Evolutionary conservation across 352 stramenopile genomes (phyloP), one percentile per base, ranked within the genome.

Genomic region (Phytophthora tentaculata): DNA sequence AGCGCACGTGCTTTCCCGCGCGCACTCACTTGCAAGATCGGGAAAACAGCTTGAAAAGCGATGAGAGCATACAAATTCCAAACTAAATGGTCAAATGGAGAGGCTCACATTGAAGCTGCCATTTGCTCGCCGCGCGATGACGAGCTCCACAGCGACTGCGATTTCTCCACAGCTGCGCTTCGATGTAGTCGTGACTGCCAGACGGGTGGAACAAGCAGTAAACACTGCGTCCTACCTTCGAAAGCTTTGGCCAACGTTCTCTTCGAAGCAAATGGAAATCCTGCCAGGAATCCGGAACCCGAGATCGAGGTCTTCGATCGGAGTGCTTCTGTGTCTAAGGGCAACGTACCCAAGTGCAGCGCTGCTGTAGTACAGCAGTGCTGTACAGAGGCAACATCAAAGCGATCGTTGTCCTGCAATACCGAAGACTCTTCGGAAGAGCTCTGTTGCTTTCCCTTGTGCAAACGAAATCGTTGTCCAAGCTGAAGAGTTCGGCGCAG

Each of bases 1-100:
- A 35, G 20, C 63, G 63, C 66, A 69, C 66, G 66, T 73, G 66
- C 66, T 65, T 72, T 43, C 53, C 58, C 41, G 41, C 43, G 43
- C 35, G 35, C 12, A 43, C 49, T 32, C 35, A 48, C 32, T 51
- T n/a, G 49, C 29, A 44, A 44, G 58, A 69, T 69, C 32, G 37
- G 59, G 24, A 43, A 44, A 60, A 56, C 50, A 67, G 64, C 56
- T 24, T 50, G 22, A 20, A 43, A 35, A 28, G 41, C 16, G 45
- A 4, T 24, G 22, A 39, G 28, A 17, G 9, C 1, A 52, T 51
- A 28, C 55, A 35, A 43, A 50, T 10, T 9, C 45, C 23, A 52
- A 52, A 14, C 35, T 14, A 52, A 48, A 23, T 61, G 55, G 23
- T 52, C 23, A 52, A 48, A 23, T 61, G 55, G 41, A 61, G 55